A percentile compares a stretch with the other conserved stretches of the same genome.
Evolutionary conservation across 2,329 filamentous ascomycete species (phyloP).

Genomic region (Sarocladiaceae sp.): DNA sequence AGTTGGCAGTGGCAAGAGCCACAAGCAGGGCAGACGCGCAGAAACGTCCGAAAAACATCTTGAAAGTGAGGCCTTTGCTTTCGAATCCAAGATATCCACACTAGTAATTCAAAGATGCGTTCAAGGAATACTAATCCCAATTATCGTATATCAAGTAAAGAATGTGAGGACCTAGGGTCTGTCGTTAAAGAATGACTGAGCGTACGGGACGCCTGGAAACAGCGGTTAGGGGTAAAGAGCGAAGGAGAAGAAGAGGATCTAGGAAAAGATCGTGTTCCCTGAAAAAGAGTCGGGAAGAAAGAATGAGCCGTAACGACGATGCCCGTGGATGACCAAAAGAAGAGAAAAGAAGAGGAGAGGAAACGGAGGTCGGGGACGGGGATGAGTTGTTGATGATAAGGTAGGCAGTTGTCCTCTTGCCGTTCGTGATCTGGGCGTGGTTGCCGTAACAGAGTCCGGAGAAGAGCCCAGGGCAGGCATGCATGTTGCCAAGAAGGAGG

Average conservation of each 20-base stretch:
- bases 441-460: neutral
- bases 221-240: constrained; percentile 7
- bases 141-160: neutral
- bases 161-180: neutral
- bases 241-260: constrained; percentile 7
- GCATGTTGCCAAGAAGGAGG: neutral
- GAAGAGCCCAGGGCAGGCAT: neutral
- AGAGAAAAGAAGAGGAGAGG: neutral
- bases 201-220: neutral
- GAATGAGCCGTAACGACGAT: neutral
- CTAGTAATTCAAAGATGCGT: no score
- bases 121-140: no score
- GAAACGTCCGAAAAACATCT: constrained; percentile 9
- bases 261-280: neutral
- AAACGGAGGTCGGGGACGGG: neutral
- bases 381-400: neutral
- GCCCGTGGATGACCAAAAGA: no score
- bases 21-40: constrained; percentile 8
- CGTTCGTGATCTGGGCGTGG: constrained; percentile 6
- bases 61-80: neutral
- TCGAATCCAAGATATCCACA: neutral
- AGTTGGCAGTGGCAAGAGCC: neutral
- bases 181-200: constrained; percentile 1
- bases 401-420: constrained; percentile 4
- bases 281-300: constrained; percentile 4